Conservation (phyloP, 768 basidiomycete genomes). For the Boletus sp. region DNA sequence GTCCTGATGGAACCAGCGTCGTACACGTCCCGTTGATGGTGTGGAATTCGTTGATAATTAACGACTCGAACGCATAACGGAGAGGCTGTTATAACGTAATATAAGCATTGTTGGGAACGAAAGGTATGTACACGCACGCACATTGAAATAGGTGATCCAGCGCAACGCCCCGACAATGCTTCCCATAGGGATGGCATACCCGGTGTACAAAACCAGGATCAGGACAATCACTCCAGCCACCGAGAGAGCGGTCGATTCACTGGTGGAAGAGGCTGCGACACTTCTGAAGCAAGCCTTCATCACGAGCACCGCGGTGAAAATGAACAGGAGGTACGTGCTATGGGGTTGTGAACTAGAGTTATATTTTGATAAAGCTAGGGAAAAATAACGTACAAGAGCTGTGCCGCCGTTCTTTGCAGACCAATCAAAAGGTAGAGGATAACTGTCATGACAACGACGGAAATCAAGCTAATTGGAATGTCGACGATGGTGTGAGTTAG, state of each 20-base stretch:
- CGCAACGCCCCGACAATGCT: conserved; percentile 11
- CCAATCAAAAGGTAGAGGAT: conserved; percentile 20
- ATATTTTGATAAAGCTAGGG: neutral
- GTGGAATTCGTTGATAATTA: conserved; percentile 50
- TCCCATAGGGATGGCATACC: conserved; percentile 31
- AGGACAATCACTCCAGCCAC: conserved; percentile 33
- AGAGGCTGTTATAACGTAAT: conserved; percentile 29
- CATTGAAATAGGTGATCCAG: conserved; percentile 21
- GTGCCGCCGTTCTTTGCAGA: conserved; percentile 15
- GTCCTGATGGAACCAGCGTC: conserved; percentile 31
- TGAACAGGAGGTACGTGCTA: conserved; percentile 55
- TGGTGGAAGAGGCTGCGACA: conserved; percentile 52
- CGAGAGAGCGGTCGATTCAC: conserved; percentile 47
- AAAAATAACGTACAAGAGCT: conserved; percentile 17
- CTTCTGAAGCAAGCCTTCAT: conserved; percentile 77
- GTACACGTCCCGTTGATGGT: conserved; percentile 35
- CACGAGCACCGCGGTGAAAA: conserved; percentile 50
- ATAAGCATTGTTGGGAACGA: conserved; percentile 30
- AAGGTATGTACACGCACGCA: conserved; percentile 35
- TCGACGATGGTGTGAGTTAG: conserved; percentile 45
- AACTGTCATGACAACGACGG: conserved; percentile 2
- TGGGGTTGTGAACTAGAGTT: conserved; percentile 35
- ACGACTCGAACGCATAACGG: conserved; percentile 23
- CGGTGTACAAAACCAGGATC: conserved; percentile 41
- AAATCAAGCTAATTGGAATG: conserved; percentile 37